Evolutionary conservation across 306 rosid species (phyloP).

Genomic region (Sphenostylis stenocarpa): DNA sequence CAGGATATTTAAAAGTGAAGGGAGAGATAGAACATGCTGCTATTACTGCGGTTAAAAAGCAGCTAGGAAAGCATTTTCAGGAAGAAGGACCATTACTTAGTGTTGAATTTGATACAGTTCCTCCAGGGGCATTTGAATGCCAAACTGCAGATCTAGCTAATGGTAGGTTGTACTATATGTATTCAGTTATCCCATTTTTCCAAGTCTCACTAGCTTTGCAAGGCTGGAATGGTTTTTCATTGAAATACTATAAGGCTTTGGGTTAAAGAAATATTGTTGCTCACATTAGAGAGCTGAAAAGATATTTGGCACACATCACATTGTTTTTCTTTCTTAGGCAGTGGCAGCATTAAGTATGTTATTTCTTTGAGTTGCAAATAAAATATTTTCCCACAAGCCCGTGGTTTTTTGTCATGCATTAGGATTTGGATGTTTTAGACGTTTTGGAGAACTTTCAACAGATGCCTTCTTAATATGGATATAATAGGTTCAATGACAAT

Average conservation of each 20-base stretch:
- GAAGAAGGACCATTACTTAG: constrained; percentile 92
- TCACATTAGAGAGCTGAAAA: background rate
- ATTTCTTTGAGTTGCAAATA: constrained; percentile 7
- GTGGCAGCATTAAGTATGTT: background rate
- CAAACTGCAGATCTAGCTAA: constrained; percentile 53
- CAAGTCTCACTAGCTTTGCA: constrained; percentile 1
- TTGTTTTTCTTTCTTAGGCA: constrained; percentile 17
- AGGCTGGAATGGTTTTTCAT: constrained; percentile 5
- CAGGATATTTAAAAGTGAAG: constrained; percentile 95
- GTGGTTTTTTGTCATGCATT: constrained; percentile 7
- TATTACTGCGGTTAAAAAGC: constrained; percentile 92
- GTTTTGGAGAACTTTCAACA: background rate
- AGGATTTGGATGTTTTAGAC: background rate
- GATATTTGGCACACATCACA: background rate
- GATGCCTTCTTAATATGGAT: background rate
- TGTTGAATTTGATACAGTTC: constrained; percentile 83
- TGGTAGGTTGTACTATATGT: constrained; percentile 50
- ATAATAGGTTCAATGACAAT: background rate
- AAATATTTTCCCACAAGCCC: background rate
- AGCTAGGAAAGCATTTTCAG: constrained; percentile 65
- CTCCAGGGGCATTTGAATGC: constrained; percentile 91
- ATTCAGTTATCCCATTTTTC: background rate
- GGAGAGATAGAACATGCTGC: constrained; percentile 97
- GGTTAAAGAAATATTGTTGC: constrained; percentile 1
- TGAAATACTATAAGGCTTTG: background rate